Conservation (phyloP, 1,284 basidiomycete genomes). For the Pholiota adiposa region DNA sequence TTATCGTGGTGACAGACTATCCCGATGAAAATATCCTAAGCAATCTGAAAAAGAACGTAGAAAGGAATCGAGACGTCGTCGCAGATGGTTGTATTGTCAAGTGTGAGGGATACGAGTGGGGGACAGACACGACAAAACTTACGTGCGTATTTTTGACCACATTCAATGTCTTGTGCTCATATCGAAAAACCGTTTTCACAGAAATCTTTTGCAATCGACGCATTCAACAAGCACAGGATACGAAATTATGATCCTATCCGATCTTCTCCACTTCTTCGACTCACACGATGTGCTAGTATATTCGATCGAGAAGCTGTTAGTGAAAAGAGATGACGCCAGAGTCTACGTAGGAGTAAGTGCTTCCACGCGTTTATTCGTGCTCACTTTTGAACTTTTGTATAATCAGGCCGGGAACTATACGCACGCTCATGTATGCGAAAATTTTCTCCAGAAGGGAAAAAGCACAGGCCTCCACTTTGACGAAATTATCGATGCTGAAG, state of each 20-base stretch:
- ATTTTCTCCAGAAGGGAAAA: conserved; percentile 51
- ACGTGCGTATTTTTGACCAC: conserved; percentile 49
- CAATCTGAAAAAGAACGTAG: conserved; percentile 58
- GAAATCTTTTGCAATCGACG: conserved; percentile 23
- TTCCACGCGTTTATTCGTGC: background rate
- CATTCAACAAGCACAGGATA: conserved; percentile 39
- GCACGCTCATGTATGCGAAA: conserved; percentile 51
- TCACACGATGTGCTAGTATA: conserved; percentile 62
- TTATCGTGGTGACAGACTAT: conserved; percentile 68
- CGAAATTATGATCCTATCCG: conserved; percentile 67
- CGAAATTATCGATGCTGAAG: conserved; percentile 38
- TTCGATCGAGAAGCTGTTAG: conserved; percentile 54
- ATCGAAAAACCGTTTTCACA: conserved; percentile 8
- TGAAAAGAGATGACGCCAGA: conserved; percentile 42
- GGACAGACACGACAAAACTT: conserved; percentile 46
- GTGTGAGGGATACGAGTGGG: conserved; percentile 67
- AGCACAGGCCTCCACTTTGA: conserved; percentile 51
- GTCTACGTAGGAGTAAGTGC: conserved; percentile 56
- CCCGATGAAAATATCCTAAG: conserved; percentile 62
- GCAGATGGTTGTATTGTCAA: conserved; percentile 44
- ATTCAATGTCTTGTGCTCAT: conserved; percentile 6
- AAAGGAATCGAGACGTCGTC: conserved; percentile 46
- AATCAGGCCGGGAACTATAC: conserved; percentile 65
- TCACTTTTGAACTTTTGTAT: background rate
- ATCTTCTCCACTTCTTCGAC: conserved; percentile 67